These are phyloP conservation scores for Rosa chinensis DNA, from an alignment of 306 rosid species.

Conservation along the genomic window DNA sequence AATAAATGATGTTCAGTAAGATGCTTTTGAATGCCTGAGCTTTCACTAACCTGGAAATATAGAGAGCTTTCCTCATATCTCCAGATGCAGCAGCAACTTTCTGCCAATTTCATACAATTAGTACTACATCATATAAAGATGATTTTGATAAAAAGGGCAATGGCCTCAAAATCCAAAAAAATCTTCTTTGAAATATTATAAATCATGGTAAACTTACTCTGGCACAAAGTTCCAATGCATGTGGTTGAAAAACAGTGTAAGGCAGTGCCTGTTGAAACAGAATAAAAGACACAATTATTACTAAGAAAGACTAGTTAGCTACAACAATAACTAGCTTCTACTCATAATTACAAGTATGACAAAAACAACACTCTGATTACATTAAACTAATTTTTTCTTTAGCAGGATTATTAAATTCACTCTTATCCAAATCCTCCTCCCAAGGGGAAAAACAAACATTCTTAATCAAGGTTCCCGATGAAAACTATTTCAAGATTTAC, in stretches of 20 bases:
- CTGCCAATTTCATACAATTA: conserved; percentile 40
- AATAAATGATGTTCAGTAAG: background rate
- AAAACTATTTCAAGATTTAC: too few species aligned
- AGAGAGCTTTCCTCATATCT: conserved; percentile 92
- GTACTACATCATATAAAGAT: background rate
- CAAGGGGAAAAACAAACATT: background rate
- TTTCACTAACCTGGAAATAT: conserved; percentile 61
- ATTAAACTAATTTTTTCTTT: background rate
- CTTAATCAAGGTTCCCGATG: too few species aligned
- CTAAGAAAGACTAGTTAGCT: conserved; percentile 14
- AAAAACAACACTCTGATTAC: background rate
- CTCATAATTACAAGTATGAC: background rate
- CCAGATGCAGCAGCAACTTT: conserved; percentile 95
- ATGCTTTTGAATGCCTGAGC: background rate
- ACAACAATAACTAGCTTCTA: background rate
- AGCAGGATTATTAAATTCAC: background rate
- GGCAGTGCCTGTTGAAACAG: too few species aligned
- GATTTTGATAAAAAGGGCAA: background rate
- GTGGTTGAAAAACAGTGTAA: too few species aligned
- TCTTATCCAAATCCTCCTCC: background rate
- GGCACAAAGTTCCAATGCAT: too few species aligned
- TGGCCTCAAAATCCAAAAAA: too few species aligned
- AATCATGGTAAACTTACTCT: too few species aligned
- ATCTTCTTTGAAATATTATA: too few species aligned
- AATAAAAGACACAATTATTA: too few species aligned